Conservation (phyloP, 1,284 basidiomycete species). For the Phlebopus sp. region DNA sequence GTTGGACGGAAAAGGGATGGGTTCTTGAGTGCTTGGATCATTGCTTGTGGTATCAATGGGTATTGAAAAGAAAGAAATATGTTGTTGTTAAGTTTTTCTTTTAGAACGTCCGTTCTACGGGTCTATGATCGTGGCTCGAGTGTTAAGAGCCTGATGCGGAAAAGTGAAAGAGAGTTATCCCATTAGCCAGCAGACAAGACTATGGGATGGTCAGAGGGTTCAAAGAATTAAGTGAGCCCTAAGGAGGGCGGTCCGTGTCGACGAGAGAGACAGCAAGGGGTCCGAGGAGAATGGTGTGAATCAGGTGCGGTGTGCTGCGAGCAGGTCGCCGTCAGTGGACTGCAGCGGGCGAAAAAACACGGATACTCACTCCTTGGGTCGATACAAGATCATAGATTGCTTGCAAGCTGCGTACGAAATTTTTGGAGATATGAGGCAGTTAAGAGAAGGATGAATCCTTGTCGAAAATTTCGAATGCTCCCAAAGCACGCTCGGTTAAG, state of each 20-base stretch:
- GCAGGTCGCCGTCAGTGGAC: neutral
- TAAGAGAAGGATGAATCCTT: conserved; percentile 28
- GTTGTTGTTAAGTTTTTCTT: no score
- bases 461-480: conserved; percentile 13
- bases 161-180: conserved; percentile 52
- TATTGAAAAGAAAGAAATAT: conserved; percentile 3
- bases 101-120: conserved; percentile 21
- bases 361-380: conserved; percentile 25
- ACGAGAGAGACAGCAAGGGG: conserved; percentile 59
- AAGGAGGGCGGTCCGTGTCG: conserved; percentile 76
- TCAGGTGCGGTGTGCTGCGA: conserved; percentile 43
- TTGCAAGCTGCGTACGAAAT: conserved; percentile 10
- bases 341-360: neutral
- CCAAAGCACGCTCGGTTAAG: neutral
- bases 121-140: conserved; percentile 19
- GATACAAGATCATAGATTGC: conserved; percentile 51
- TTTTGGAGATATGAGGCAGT: conserved; percentile 17
- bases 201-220: conserved; percentile 13
- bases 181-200: conserved; percentile 45
- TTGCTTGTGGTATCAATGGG: conserved; percentile 32
- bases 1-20: conserved; percentile 63
- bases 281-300: conserved; percentile 57
- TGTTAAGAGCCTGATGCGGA: conserved; percentile 39
- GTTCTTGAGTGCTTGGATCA: conserved; percentile 63
- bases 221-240: conserved; percentile 33